A percentile compares a stretch with the other conserved stretches of the same genome.
These are phyloP conservation scores for Barnettozyma californica DNA, from an alignment of 805 yeast genomes.

Conservation along the genomic window DNA sequence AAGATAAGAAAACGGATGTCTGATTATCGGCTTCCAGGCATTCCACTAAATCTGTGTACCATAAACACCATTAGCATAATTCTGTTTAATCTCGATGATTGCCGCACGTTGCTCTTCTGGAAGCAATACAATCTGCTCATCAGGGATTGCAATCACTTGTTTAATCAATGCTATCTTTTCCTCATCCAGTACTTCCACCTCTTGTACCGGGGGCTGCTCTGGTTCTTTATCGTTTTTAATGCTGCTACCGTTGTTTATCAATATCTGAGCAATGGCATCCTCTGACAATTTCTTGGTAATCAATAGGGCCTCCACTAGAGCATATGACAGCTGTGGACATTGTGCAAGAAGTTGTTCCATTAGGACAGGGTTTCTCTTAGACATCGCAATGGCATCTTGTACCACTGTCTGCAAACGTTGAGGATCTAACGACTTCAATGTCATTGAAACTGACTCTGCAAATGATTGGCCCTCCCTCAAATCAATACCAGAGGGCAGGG, in stretches of 20 bases:
- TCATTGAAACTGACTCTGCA: slow-evolving; percentile 37
- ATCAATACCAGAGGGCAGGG: slow-evolving; percentile 50
- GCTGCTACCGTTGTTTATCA: slow-evolving; percentile 10
- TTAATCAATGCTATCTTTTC: slow-evolving; percentile 42
- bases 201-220: neutral
- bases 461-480: slow-evolving; percentile 29
- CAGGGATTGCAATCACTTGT: slow-evolving; percentile 48
- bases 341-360: slow-evolving; percentile 56
- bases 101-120: slow-evolving; percentile 44
- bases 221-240: neutral
- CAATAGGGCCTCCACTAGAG: slow-evolving; percentile 69
- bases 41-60: slow-evolving; percentile 12
- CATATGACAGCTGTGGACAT: slow-evolving; percentile 80
- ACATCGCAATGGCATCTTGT: slow-evolving; percentile 55
- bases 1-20: neutral
- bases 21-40: neutral
- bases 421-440: slow-evolving; percentile 43
- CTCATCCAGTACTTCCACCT: slow-evolving; percentile 24
- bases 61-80: slow-evolving; percentile 25
- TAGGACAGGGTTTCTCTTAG: slow-evolving; percentile 48
- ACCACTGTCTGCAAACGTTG: slow-evolving; percentile 43
- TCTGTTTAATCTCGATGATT: slow-evolving; percentile 24
- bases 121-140: slow-evolving; percentile 42
- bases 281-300: slow-evolving; percentile 13
- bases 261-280: slow-evolving; percentile 34